Evolutionary conservation across 345 rosid genomes (phyloP).

Genomic region (Pugionium dolabratum): DNA sequence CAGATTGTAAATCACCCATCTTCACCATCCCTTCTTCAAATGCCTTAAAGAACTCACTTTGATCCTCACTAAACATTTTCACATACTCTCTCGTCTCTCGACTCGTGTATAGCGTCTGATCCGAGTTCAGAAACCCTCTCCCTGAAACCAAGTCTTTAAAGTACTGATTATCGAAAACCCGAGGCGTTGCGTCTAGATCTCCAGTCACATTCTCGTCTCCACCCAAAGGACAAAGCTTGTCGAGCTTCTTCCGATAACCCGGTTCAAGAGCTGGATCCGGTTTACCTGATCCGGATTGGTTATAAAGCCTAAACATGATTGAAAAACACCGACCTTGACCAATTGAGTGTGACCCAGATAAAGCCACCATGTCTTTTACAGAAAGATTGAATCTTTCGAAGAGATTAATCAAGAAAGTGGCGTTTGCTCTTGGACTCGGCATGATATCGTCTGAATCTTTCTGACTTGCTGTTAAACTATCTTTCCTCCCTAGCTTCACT

Average conservation of each 20-base stretch:
- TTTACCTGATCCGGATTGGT: slow-evolving; percentile 69
- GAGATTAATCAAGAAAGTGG: slow-evolving; percentile 60
- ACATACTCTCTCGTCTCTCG: slow-evolving; percentile 59
- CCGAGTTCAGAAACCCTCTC: slow-evolving; percentile 91
- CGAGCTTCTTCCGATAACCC: slow-evolving; percentile 49
- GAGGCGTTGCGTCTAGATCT: slow-evolving; percentile 72
- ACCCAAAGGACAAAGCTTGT: slow-evolving; percentile 65
- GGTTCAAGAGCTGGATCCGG: slow-evolving; percentile 70
- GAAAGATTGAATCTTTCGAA: slow-evolving; percentile 68
- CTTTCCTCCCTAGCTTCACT: slow-evolving; percentile 78
- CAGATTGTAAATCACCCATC: slow-evolving; percentile 82
- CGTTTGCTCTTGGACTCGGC: slow-evolving; percentile 92
- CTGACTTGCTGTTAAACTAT: slow-evolving; percentile 81
- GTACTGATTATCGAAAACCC: slow-evolving; percentile 66
- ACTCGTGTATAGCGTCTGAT: slow-evolving; percentile 67
- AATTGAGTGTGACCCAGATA: slow-evolving; percentile 93
- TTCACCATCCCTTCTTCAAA: slow-evolving; percentile 81
- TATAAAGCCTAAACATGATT: slow-evolving; percentile 77
- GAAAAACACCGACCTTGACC: slow-evolving; percentile 93
- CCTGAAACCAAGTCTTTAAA: slow-evolving; percentile 82
- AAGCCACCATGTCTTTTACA: slow-evolving; percentile 75
- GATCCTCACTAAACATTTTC: slow-evolving; percentile 49
- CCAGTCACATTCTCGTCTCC: slow-evolving; percentile 75
- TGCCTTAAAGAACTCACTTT: slow-evolving; percentile 59
- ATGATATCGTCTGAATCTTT: slow-evolving; percentile 63